phyloP scores from a whole-genome alignment of 2,329 filamentous ascomycete species.

The Talaromyces sp. region DNA sequence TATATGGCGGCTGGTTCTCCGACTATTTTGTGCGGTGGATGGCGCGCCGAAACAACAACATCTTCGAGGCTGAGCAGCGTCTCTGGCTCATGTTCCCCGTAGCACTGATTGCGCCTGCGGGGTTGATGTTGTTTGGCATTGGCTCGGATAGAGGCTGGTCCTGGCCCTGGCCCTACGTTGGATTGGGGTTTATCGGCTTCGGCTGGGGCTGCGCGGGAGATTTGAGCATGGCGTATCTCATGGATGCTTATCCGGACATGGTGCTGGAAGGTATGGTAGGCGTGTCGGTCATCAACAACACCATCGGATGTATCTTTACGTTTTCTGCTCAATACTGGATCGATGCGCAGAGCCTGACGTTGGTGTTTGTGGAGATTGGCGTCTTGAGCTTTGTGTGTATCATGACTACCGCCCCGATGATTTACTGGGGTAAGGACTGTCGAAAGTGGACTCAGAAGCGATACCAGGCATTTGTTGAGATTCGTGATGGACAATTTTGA shows the following conservation, averaged over 20 bases:
- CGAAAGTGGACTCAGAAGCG: not conserved
- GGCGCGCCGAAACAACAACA: no score
- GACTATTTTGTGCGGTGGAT: no score
- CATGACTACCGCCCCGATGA: not conserved
- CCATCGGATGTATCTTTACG: conserved; percentile 41
- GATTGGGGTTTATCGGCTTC: not conserved
- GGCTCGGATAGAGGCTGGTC: no score
- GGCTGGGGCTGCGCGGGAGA: conserved; percentile 59
- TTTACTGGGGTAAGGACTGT: not conserved
- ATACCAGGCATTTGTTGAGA: not conserved
- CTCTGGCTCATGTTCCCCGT: no score
- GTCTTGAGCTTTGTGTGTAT: not conserved
- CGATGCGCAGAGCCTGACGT: not conserved
- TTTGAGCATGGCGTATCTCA: conserved; percentile 44
- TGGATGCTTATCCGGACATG: conserved; percentile 49
- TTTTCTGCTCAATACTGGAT: not conserved
- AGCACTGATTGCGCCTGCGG: no score
- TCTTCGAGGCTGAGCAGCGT: not conserved
- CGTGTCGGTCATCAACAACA: conserved; percentile 57
- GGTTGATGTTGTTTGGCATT: no score
- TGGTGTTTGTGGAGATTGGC: not conserved
- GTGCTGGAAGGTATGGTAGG: conserved; percentile 58
- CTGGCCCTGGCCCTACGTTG: not conserved
- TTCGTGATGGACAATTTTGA: not conserved
- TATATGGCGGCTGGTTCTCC: no score